A percentile compares a stretch with the other conserved stretches of the same genome.
phyloP scores from a whole-genome alignment of 208 protist genomes.

The Acanthamoeba royreba region DNA sequence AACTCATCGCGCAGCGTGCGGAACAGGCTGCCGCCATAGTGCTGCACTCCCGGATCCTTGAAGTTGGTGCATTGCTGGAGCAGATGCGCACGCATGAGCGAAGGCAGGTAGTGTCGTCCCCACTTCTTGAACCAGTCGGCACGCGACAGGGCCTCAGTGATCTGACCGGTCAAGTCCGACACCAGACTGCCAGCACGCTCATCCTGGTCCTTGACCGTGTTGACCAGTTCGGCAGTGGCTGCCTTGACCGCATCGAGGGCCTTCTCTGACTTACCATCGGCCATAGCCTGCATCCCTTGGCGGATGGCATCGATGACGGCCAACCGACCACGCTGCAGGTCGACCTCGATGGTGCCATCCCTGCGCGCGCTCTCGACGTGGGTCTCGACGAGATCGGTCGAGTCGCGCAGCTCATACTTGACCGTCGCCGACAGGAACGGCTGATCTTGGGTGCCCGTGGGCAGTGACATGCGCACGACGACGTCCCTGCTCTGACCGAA shows the following conservation, averaged over 20 bases:
- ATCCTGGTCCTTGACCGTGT: background rate
- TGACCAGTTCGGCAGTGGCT: background rate
- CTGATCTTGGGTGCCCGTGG: background rate
- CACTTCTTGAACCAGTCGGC: slow-evolving; percentile 65
- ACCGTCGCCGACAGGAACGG: slow-evolving; percentile 15
- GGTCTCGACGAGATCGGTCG: background rate
- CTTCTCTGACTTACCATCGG: background rate
- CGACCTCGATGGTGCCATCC: background rate
- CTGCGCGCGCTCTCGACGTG: background rate
- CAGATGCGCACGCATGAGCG: slow-evolving; percentile 59
- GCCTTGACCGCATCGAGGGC: background rate
- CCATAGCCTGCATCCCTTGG: background rate
- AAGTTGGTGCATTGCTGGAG: slow-evolving; percentile 78
- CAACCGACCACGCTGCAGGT: background rate
- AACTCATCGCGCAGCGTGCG: slow-evolving; percentile 49
- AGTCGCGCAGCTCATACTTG: background rate
- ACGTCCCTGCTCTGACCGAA: slow-evolving; percentile 47
- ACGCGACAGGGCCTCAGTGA: slow-evolving; percentile 45
- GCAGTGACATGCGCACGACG: background rate
- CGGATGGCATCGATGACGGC: slow-evolving; percentile 8
- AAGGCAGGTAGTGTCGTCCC: slow-evolving; percentile 73
- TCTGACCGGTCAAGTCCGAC: slow-evolving; percentile 55
- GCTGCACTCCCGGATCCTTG: slow-evolving; percentile 77
- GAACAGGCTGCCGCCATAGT: slow-evolving; percentile 75
- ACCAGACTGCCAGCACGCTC: background rate